phyloP scores from a whole-genome alignment of 1,284 basidiomycete genomes.

The Lentinus polychrous region DNA sequence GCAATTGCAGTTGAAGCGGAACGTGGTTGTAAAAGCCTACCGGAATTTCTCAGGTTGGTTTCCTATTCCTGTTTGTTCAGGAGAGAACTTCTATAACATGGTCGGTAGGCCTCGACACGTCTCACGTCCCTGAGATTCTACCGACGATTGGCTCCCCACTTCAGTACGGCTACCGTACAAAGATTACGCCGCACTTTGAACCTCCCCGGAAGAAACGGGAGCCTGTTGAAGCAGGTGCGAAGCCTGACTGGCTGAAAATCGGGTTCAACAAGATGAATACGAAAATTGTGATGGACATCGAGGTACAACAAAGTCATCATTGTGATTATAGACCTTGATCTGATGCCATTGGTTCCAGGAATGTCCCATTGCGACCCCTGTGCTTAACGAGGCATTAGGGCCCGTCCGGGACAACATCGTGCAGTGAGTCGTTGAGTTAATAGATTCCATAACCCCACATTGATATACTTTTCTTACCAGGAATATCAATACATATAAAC shows the following conservation, averaged over 20 bases:
- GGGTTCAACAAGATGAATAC: constrained; percentile 86
- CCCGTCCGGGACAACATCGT: constrained; percentile 48
- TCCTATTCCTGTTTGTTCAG: constrained; percentile 1
- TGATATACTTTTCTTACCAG: constrained; percentile 33
- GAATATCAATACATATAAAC: constrained; percentile 77
- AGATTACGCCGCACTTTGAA: constrained; percentile 96
- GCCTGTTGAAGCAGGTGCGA: constrained; percentile 20
- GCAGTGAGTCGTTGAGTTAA: not conserved
- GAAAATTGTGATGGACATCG: constrained; percentile 84
- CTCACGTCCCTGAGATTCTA: constrained; percentile 60
- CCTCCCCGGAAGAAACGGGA: constrained; percentile 49
- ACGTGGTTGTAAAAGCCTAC: constrained; percentile 87
- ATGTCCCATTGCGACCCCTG: constrained; percentile 86
- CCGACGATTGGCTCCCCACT: constrained; percentile 82
- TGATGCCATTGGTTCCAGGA: too few species aligned
- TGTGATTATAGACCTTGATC: too few species aligned
- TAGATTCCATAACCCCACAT: not conserved
- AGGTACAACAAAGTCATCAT: constrained; percentile 44
- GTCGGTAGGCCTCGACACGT: constrained; percentile 47
- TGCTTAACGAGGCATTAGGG: constrained; percentile 69
- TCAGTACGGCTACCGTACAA: constrained; percentile 92
- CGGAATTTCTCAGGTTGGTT: constrained; percentile 64
- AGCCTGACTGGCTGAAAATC: constrained; percentile 69
- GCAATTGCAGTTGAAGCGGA: constrained; percentile 82
- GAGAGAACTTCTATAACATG: not conserved